Evolutionary conservation across 371 early-diverging fungal species (phyloP), one percentile per base, ranked within the genome.

Genomic region (Mortierella sp.): DNA sequence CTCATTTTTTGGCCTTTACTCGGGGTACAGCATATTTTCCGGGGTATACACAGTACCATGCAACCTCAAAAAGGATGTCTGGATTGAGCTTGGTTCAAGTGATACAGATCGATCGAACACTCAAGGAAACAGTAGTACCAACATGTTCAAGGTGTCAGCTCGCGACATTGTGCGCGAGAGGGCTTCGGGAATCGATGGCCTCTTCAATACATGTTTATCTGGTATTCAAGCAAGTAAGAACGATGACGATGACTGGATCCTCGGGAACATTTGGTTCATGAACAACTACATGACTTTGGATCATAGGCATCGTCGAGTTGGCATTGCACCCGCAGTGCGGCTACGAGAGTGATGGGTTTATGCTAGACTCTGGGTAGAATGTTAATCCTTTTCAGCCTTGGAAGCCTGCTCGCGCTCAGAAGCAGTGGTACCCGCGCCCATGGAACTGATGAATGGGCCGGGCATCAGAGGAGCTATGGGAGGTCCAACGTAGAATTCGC

Each of bases 351-450:
- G 3, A 25, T 53, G 37, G 34, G 28, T 29, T 19, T 31, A 41
- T 24, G 4, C n/a, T 41, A 22, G 40, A 16, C 40, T 10, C 8
- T 40, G 40, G n/a, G n/a, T 40, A 40, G 40, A 39, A 39, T 14
- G 8, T 17, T 67, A 49, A 19, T 73, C 53, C 52, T 67, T 73
- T 56, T 67, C 60, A 47, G 39, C 25, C 53, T 67, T 67, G 2
- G 47, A 12, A 8, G 37, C 52, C 19, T 45, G 41, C 7, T 67
- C 67, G 8, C 74, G 67, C 34, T 73, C 74, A 63, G 67, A 63
- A 5, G 57, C 56, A 5, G 74, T 73, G 17, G 74, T 55, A 29
- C 63, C 67, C 14, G 67, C 51, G 25, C 74, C 74, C 74, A 67
- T 73, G 34, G 74, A 73, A 39, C 47, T 59, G 37, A 73, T 49